Conservation (phyloP, 2,329 filamentous ascomycete genomes). For the Elsinoe fawcettii region DNA sequence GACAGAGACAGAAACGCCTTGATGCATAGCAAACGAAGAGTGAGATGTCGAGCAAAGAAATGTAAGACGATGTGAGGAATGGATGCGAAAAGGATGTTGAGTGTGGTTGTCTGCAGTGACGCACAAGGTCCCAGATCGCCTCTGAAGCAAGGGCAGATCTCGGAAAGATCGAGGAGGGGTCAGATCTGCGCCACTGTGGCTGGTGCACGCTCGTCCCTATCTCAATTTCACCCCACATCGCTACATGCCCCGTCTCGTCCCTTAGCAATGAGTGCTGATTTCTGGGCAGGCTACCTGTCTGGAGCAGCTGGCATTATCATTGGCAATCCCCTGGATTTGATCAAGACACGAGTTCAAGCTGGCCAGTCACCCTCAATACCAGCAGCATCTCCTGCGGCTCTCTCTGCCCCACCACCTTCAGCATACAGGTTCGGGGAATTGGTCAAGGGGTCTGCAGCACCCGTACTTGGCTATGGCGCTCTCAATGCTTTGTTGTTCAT, state of each 20-base stretch:
- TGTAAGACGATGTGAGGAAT: background rate
- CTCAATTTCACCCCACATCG: conserved; percentile 5
- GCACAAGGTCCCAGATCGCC: conserved; percentile 3
- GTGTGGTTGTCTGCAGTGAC: conserved; percentile 3
- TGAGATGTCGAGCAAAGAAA: background rate
- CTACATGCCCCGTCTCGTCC: background rate
- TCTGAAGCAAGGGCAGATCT: background rate
- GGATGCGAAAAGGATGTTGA: background rate
- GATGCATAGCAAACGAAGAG: conserved; percentile 6
- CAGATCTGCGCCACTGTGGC: conserved; percentile 11
- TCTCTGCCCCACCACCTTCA: conserved; percentile 11
- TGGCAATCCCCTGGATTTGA: conserved; percentile 64
- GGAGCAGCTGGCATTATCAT: conserved; percentile 80
- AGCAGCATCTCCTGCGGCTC: conserved; percentile 16
- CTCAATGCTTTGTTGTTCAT: conserved; percentile 86
- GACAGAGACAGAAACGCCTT: conserved; percentile 2
- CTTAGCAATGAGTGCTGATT: conserved; percentile 68
- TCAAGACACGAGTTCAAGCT: conserved; percentile 77
- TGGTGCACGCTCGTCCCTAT: background rate
- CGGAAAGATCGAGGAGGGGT: conserved; percentile 3
- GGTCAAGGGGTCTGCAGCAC: conserved; percentile 64
- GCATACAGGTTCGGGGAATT: conserved; percentile 23
- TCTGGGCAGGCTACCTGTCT: conserved; percentile 87
- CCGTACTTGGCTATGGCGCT: conserved; percentile 81
- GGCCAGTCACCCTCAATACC: conserved; percentile 25